Base-by-base conservation (phyloP, 169 alveolate genomes). In the Perkinsus olseni region DNA sequence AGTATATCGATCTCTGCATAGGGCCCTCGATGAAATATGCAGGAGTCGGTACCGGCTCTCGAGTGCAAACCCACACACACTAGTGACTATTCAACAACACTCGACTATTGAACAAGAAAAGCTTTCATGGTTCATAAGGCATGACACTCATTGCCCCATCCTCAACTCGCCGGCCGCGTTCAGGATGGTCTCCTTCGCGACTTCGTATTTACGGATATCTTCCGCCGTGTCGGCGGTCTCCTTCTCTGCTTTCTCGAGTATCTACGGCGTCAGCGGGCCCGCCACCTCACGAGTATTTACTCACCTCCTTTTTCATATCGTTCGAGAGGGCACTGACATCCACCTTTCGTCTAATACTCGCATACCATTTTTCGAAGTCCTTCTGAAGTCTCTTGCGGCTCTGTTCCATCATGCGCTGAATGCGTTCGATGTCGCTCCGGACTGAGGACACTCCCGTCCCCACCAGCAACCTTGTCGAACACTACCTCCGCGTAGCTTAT, bases 401-500 rank as follows among this genome's bases (percentile, higher is more conserved):
- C 74, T 96, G 95, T 82, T 96, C 96, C 74, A 97, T 92, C 91
- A 96, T 51, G 74, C 96, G 95, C 92, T 96, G 93, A 37, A 97
- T 95, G 92, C 98, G 95, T 92, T 97, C 98, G 4, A 97, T 97
- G 95, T 97, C 99, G 24, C 94, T 95, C 92, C 97, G 96, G 36
- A 97, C 82, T 90, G 94, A 95, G 62, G 96, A 38, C 13, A 37
- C 17, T 3, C 10, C 34, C 39, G 0, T 40, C 93, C 8, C 13
- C 74, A 28, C 38, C 82, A 8, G 24, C 93, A 11, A 39, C 74
- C 39, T 3, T 91, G n/a, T 38, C 74, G 24, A 6, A 38, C 38
- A 0, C 31, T n/a, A 91, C 82, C 40, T 97, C 62, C 96, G 74
- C 50, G 94, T 94, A 74, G 93, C 92, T 93, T 93, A 94, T 62